phyloP scores from a whole-genome alignment of 1,284 basidiomycete species.

The Ganoderma leucocontextum region DNA sequence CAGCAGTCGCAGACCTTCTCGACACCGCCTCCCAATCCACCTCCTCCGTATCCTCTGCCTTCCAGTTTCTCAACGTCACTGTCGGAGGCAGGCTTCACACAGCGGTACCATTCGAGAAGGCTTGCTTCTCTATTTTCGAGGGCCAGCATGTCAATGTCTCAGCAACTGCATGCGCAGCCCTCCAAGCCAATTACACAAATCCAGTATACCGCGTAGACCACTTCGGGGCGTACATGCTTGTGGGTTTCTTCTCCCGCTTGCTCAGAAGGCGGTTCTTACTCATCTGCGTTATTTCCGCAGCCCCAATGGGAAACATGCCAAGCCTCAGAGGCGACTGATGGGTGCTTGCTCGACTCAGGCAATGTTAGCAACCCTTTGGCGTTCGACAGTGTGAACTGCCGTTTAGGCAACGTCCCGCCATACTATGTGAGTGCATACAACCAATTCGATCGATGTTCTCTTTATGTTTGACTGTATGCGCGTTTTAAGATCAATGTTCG shows the following conservation, averaged over 20 bases:
- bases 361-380: slow-evolving; percentile 40
- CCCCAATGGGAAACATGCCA: slow-evolving; percentile 46
- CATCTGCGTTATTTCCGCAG: slow-evolving; percentile 23
- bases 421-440: slow-evolving; percentile 39
- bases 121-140: slow-evolving; percentile 45
- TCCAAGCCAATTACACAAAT: slow-evolving; percentile 42
- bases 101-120: slow-evolving; percentile 39
- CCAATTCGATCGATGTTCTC: neutral
- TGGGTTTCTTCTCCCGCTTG: slow-evolving; percentile 21
- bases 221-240: slow-evolving; percentile 43
- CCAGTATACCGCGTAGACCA: slow-evolving; percentile 38
- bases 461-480: neutral
- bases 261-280: neutral
- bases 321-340: slow-evolving; percentile 23
- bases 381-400: slow-evolving; percentile 35
- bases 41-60: slow-evolving; percentile 52
- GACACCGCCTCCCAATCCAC: slow-evolving; percentile 27
- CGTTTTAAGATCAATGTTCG: slow-evolving; percentile 43
- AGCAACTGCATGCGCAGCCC: slow-evolving; percentile 36
- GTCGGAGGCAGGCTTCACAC: slow-evolving; percentile 42
- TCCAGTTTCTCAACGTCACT: slow-evolving; percentile 38
- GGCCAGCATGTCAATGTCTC: slow-evolving; percentile 33
- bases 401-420: slow-evolving; percentile 42
- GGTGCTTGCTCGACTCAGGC: slow-evolving; percentile 41
- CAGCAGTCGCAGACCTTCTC: slow-evolving; percentile 67